Base-by-base conservation (phyloP, 1,284 basidiomycete species). In the Porodaedalea pini region DNA sequence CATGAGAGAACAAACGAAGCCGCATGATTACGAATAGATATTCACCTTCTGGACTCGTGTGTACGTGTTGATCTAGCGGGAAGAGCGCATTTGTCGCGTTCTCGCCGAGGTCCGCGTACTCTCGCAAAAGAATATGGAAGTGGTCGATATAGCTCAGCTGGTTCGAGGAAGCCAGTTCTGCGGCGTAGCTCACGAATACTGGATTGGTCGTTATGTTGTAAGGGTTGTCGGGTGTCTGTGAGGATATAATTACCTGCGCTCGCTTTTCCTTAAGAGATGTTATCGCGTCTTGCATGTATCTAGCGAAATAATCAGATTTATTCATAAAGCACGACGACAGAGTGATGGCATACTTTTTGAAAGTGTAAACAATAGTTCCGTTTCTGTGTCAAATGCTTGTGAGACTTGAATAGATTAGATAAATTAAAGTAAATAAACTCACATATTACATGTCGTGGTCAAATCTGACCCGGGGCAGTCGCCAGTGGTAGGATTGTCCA, bases 171-270 rank as follows among this genome's bases (percentile, higher is more conserved):
- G 75, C 76, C 7, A 71, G 70, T 10, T 69, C 67, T 58, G 73
- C 63, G 1, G 78, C 77, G 61, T 80, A 80, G 1, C 66, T 69
- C 23, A 78, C 77, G 61, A 80, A 81, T 25, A 70, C 69, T 15
- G 72, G 66, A 31, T 64, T 61, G 11, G 52, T 64, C 40, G 77
- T 73, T 27, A 65, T 64, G 40, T 64, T 67, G 51, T 69, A 68
- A 11, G 69, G 64, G 63, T 80, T 76, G 62, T 74, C 67, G 2
- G 78, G 78, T 3, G 78, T 80, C 62, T 77, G 75, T n/a, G 74
- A 73, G 17, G 75, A 76, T 27, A 79, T 67, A 58, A 81, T 78
- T 27, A 73, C 70, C 31, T 71, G 75, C 27, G 72, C 77, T 15
- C 77, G 78, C 65, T 79, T 79, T 2, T 75, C 73, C 63, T 75